Percentiles rank a stretch among this genome's conserved stretches.
These are phyloP conservation scores for Ophiocordyceps robertsii DNA, from an alignment of 2,329 filamentous ascomycete species.

Conservation along the genomic window DNA sequence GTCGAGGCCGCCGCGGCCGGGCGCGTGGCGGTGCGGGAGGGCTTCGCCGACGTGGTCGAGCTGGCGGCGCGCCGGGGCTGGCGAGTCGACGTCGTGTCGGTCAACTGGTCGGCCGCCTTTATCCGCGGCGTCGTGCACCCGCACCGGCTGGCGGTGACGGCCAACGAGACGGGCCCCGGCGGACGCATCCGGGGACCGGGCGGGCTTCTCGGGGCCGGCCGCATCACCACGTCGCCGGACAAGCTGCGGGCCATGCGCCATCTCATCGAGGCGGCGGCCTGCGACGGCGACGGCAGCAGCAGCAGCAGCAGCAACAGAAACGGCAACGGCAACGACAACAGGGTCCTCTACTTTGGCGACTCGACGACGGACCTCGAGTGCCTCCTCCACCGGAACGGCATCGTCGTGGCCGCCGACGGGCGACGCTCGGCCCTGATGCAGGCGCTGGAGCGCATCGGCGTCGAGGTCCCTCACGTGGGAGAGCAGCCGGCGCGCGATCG, in stretches of 20 bases:
- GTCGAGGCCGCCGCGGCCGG: conserved; percentile 18
- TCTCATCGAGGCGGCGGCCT: conserved; percentile 7
- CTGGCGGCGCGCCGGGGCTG: conserved; percentile 17
- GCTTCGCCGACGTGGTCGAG: conserved; percentile 22
- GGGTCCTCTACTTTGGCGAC: conserved; percentile 42
- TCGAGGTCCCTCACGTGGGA: conserved; percentile 23
- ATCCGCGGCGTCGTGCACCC: conserved; percentile 28
- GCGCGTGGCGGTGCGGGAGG: conserved; percentile 21
- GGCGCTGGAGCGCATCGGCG: conserved; percentile 22
- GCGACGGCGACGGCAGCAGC: neutral
- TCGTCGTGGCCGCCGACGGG: conserved; percentile 31
- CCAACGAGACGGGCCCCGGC: conserved; percentile 27
- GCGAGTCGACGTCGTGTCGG: conserved; percentile 31
- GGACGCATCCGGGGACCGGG: conserved; percentile 28
- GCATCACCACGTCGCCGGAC: conserved; percentile 26
- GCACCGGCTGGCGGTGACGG: conserved; percentile 21
- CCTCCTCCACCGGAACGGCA: conserved; percentile 28
- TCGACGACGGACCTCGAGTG: conserved; percentile 44
- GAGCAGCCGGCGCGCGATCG: conserved; percentile 1
- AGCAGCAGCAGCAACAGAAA: too few relatives aligned
- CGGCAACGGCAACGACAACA: neutral
- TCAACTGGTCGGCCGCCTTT: conserved; percentile 37
- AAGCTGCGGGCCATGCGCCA: conserved; percentile 29
- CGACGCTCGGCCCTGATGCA: conserved; percentile 19
- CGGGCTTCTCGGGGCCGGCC: conserved; percentile 4